Evolutionary conservation across 805 yeast genomes (phyloP).

Genomic region (Zygosaccharomyces pseudorouxii): DNA sequence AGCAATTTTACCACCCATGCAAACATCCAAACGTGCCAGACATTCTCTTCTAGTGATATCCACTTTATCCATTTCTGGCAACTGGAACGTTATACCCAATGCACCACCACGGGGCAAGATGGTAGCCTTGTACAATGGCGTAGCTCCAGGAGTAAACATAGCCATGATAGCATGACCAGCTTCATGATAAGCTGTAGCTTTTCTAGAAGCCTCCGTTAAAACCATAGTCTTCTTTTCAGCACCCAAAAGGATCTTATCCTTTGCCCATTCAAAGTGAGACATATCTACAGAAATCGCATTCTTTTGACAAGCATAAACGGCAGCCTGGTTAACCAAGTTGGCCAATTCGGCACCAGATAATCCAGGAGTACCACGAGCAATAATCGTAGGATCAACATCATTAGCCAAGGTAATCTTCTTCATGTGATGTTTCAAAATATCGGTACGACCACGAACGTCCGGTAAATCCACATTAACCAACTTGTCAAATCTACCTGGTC

Average conservation of each 20-base stretch:
- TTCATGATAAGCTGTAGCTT: constrained; percentile 95
- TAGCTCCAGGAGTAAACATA: constrained; percentile 88
- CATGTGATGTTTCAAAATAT: constrained; percentile 87
- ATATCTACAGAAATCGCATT: constrained; percentile 86
- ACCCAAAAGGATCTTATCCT: constrained; percentile 95
- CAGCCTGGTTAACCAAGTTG: constrained; percentile 97
- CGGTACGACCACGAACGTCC: constrained; percentile 95
- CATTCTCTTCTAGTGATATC: constrained; percentile 89
- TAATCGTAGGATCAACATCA: constrained; percentile 79
- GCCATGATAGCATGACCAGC: constrained; percentile 99
- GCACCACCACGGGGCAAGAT: constrained; percentile 96
- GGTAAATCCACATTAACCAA: constrained; percentile 93
- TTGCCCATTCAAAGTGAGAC: constrained; percentile 97
- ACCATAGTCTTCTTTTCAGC: constrained; percentile 98
- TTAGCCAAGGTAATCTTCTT: constrained; percentile 80
- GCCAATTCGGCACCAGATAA: constrained; percentile 96
- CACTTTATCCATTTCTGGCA: constrained; percentile 97
- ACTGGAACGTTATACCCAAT: constrained; percentile 91
- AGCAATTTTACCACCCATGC: constrained; percentile 99
- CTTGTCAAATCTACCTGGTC: constrained; percentile 98
- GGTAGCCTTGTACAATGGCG: constrained; percentile 93
- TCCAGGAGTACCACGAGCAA: constrained; percentile 98
- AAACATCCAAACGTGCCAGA: constrained; percentile 86
- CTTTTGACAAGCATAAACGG: constrained; percentile 90
- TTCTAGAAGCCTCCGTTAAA: constrained; percentile 88